Base-by-base conservation (phyloP, 139 green algal genomes). In the Tetradesmus lagerheimii region DNA sequence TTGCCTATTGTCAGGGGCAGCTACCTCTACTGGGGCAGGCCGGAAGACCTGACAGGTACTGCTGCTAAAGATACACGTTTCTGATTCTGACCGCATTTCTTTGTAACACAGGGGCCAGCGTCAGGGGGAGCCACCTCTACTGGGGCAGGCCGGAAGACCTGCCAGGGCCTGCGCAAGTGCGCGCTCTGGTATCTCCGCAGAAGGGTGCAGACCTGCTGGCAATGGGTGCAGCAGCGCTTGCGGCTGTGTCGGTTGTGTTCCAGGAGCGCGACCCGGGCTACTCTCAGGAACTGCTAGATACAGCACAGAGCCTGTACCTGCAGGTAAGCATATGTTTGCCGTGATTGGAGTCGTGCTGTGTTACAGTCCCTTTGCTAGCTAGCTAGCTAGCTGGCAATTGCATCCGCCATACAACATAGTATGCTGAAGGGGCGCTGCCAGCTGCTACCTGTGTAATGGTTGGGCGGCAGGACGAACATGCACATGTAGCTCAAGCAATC, bases 101-200 rank as follows among this genome's bases (percentile, higher is more conserved):
- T 39, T 38, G 35, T 39, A 20, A 1, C n/a, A 25, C 80, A 86
- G 86, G 71, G 50, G 80, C 43, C 29, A 79, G 15, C 8, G 75
- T 88, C 15, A 12, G 6, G 20, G 41, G 80, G 83, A 39, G 45
- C 29, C 87, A 95, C 83, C n/a, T 50, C 23, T 95, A 89, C 80
- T 97, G 94, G 94, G 93, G 92, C 77, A 71, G 89, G 66, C 94
- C 94, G 0, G 94, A 97, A 85, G 94, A 97, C 80, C 88, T 94
- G 66, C 78, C 74, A 43, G 38, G 47, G 12, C 29, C 82, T 16
- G 76, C 90, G 18, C 71, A 79, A 15, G 90, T 89, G 79, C 92
- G 87, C 53, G 50, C 50, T 3, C 67, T 94, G 35, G 39, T 64
- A n/a, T 18, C 76, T 0, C 23, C 20, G 5, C 37, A 64, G 80